Percentiles rank a stretch among this genome's conserved stretches.
Conservation (phyloP, 768 basidiomycete species). For the Trametes punicea region DNA sequence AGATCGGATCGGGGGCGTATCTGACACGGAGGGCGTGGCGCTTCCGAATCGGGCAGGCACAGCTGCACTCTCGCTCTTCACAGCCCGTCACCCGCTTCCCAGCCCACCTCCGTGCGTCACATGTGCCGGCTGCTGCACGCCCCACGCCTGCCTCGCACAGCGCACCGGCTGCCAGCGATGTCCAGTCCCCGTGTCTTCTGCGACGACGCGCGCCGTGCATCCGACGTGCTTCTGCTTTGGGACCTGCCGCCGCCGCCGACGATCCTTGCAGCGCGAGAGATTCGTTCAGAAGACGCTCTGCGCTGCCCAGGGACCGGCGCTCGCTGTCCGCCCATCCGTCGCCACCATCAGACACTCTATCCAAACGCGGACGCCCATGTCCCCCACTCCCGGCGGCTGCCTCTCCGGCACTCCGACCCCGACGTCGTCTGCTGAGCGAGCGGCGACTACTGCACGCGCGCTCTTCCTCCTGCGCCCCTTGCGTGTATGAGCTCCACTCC, state of each 20-base stretch:
- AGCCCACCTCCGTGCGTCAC: conserved; percentile 1
- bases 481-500: not conserved
- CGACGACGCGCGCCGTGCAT: not conserved
- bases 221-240: not conserved
- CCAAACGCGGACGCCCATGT: not conserved
- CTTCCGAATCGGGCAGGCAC: not conserved
- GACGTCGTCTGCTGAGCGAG: not conserved
- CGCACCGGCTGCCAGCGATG: not conserved
- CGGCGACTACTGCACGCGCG: not conserved
- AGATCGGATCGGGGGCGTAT: not conserved
- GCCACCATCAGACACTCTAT: conserved; percentile 10
- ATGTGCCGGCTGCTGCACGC: not conserved
- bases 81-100: conserved; percentile 11
- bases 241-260: not conserved
- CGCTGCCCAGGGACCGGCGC: not conserved
- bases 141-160: not conserved
- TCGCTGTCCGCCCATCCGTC: not conserved
- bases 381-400: not conserved
- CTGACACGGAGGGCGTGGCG: conserved; percentile 5
- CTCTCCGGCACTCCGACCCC: not conserved
- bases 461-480: not conserved
- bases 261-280: not conserved
- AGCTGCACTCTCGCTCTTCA: conserved; percentile 2
- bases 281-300: conserved; percentile 4
- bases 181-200: not conserved